Evolutionary conservation across 768 basidiomycete species (phyloP).

Genomic region (Xerocomellus amylosporus): DNA sequence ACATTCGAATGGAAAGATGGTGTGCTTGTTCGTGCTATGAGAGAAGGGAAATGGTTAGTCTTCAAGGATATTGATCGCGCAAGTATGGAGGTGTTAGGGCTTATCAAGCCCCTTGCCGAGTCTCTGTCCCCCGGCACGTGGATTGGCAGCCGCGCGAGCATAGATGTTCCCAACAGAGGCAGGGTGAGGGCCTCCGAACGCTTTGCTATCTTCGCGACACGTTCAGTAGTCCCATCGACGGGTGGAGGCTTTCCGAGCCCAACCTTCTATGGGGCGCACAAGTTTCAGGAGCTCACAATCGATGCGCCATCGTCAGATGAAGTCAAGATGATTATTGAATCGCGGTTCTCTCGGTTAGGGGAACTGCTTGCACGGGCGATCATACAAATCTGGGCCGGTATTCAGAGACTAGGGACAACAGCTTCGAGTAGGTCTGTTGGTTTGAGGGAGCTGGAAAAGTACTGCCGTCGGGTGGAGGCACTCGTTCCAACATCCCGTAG

Average conservation of each 20-base stretch:
- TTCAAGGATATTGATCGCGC: conserved; percentile 91
- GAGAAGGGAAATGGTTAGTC: conserved; percentile 89
- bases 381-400: conserved; percentile 66
- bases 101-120: conserved; percentile 81
- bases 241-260: conserved; percentile 51
- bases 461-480: conserved; percentile 68
- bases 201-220: conserved; percentile 88
- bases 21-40: conserved; percentile 83
- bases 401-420: conserved; percentile 50
- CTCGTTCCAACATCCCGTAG: conserved; percentile 52
- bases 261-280: conserved; percentile 82
- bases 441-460: conserved; percentile 78
- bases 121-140: conserved; percentile 65
- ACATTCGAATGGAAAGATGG: conserved; percentile 97
- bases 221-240: conserved; percentile 56
- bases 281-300: conserved; percentile 71
- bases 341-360: conserved; percentile 62
- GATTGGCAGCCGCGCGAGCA: conserved; percentile 66
- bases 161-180: conserved; percentile 75
- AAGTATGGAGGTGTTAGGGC: conserved; percentile 83
- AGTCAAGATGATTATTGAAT: conserved; percentile 63
- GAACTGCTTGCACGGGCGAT: conserved; percentile 47
- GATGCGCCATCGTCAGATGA: conserved; percentile 63
- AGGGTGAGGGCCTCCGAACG: conserved; percentile 69
- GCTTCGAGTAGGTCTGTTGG: conserved; percentile 63